Evolutionary conservation across 495 filamentous ascomycete species (phyloP).

Genomic region (Xylaria curta): DNA sequence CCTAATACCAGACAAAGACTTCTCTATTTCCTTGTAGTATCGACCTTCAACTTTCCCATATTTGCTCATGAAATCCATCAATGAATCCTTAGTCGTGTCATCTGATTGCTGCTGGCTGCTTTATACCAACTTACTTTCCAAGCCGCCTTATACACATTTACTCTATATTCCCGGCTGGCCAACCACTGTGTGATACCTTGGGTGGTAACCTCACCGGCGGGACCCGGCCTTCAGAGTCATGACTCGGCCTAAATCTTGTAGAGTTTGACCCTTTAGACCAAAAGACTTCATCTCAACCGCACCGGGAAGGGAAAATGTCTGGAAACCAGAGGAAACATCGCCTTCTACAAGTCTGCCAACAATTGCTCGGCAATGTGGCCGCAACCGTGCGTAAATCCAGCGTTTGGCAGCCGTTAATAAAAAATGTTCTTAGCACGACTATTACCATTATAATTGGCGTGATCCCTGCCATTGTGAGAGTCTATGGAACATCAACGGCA

Average conservation of each 20-base stretch:
- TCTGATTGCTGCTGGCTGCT: not conserved
- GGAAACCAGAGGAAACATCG: not conserved
- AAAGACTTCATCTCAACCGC: not conserved
- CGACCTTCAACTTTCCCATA: not conserved
- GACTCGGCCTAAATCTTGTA: conserved; percentile 23
- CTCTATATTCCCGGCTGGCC: not conserved
- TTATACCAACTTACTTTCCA: not conserved
- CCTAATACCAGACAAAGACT: not conserved
- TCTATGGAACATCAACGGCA: conserved; percentile 54
- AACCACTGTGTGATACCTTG: not conserved
- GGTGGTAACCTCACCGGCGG: not conserved
- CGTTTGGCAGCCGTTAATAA: conserved; percentile 55
- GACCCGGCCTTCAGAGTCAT: conserved; percentile 20
- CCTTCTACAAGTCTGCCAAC: conserved; percentile 19
- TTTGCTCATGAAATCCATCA: not conserved
- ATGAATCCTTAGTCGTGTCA: not conserved
- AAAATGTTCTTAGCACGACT: conserved; percentile 54
- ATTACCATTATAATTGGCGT: conserved; percentile 51
- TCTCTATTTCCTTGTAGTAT: not conserved
- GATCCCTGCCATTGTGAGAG: conserved; percentile 43
- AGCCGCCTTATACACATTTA: not conserved
- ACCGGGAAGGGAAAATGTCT: not conserved
- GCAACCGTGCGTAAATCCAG: conserved; percentile 38
- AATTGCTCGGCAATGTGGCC: conserved; percentile 29
- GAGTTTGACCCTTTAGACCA: not conserved